Evolutionary conservation across 768 basidiomycete species (phyloP), one percentile per base, ranked within the genome.

Genomic region (Hortiboletus campestris): DNA sequence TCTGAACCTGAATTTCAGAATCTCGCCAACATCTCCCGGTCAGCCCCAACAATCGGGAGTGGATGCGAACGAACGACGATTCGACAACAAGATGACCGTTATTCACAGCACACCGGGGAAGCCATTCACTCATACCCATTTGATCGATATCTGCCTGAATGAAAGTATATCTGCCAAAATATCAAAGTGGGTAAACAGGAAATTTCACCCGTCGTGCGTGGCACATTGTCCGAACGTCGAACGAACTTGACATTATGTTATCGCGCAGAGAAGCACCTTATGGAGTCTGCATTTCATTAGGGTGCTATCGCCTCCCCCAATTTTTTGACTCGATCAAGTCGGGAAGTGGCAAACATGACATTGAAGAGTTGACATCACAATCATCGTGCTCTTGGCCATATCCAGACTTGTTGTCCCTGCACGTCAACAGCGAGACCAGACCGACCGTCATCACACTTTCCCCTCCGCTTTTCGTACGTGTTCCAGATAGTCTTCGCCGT

Each of bases 201-300:
- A 42, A 54, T 47, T 5, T 8, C 19, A 46, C 14, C 60, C 62
- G 35, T 55, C 58, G 80, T 78, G 57, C 28, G 76, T 75, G 31
- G 17, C 47, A 32, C 25, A 20, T 48, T 40, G 14, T 55, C 44
- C 22, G 9, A 29, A 11, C 9, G 22, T 52, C n/a, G 25, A 36
- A 28, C 20, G 28, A 39, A 44, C 31, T 16, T 58, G 34, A 61
- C 34, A 9, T 38, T 9, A 22, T 34, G 12, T 48, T 34, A 2
- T 41, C n/a, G 10, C 10, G 9, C 42, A 78, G 78, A 22, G 65
- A 75, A 41, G 49, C 78, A 22, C 46, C 63, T 31, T 53, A 63
- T 16, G 75, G 74, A 38, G 62, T 77, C 22, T 83, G 80, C 49
- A 57, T 81, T 25, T 78, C 79, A 3, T 61, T 84, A 29, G 76